Evolutionary conservation across 139 green algal species (phyloP).

Genomic region (Chlamydomonas eustigma): DNA sequence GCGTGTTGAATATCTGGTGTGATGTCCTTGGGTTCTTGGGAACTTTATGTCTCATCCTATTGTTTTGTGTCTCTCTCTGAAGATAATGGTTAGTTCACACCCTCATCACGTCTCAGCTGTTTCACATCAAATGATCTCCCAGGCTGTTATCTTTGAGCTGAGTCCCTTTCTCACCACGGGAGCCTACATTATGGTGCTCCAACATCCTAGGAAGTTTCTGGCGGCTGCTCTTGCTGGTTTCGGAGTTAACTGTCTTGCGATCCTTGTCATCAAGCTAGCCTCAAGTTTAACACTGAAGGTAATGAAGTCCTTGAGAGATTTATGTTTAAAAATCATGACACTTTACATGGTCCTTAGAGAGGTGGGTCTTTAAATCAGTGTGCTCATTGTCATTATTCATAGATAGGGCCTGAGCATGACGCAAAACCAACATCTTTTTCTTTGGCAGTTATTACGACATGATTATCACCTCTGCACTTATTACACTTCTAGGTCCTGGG

Average conservation of each 20-base stretch:
- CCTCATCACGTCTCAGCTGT: no score
- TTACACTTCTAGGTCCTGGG: constrained; percentile 51
- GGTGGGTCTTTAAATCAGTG: constrained; percentile 57
- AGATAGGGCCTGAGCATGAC: constrained; percentile 67
- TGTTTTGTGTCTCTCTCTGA: no score
- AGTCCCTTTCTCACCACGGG: background rate
- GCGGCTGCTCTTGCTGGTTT: constrained; percentile 67
- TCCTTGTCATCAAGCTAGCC: constrained; percentile 71
- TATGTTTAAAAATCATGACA: no score
- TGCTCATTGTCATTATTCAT: constrained; percentile 69
- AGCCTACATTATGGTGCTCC: background rate
- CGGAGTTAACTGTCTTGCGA: constrained; percentile 68
- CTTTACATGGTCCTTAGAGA: background rate
- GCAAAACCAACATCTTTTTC: constrained; percentile 15
- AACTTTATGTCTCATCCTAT: no score
- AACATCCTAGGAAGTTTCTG: constrained; percentile 38
- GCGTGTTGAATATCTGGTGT: no score
- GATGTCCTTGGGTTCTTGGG: no score
- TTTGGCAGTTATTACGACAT: background rate
- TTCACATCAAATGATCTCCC: no score
- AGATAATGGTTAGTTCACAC: no score
- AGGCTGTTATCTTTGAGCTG: constrained; percentile 24
- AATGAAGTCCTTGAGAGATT: no score
- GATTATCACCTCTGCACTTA: background rate
- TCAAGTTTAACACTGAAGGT: constrained; percentile 75